Conservation (phyloP, 805 yeast genomes). For the Barnettozyma vustinii region DNA sequence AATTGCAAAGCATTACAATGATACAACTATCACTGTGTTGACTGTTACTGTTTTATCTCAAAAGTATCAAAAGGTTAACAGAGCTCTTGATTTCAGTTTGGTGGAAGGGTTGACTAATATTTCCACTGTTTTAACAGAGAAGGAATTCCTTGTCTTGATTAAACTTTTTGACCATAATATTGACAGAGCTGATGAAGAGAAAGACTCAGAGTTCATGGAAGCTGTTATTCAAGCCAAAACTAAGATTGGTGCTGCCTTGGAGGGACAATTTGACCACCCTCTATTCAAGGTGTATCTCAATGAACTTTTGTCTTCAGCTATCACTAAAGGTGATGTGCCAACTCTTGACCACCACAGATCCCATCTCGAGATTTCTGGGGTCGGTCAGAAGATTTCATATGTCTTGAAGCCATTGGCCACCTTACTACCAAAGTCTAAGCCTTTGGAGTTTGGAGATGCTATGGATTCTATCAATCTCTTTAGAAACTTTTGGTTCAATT, state of each 20-base stretch:
- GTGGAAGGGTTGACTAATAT: conserved; percentile 59
- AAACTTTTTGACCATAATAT: conserved; percentile 51
- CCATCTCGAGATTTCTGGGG: conserved; percentile 61
- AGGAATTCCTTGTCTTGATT: conserved; percentile 62
- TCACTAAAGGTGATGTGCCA: conserved; percentile 76
- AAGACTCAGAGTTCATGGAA: conserved; percentile 32
- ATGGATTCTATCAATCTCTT: conserved; percentile 55
- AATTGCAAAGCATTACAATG: conserved; percentile 61
- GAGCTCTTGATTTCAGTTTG: conserved; percentile 49
- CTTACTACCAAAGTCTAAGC: conserved; percentile 55
- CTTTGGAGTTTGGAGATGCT: conserved; percentile 32
- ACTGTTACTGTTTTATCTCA: conserved; percentile 81
- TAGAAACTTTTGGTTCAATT: conserved; percentile 90
- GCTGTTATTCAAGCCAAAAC: conserved; percentile 48
- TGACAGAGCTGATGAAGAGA: conserved; percentile 36
- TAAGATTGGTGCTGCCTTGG: conserved; percentile 33
- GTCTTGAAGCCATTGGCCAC: conserved; percentile 71
- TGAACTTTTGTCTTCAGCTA: conserved; percentile 61
- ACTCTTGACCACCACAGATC: conserved; percentile 74
- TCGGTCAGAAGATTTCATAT: conserved; percentile 61
- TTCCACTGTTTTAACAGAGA: conserved; percentile 54
- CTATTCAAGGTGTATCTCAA: conserved; percentile 52
- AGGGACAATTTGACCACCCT: conserved; percentile 31
- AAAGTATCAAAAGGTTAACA: conserved; percentile 48
- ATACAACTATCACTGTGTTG: conserved; percentile 67